A percentile compares a stretch with the other conserved stretches of the same genome.
Conservation (phyloP, 1,139 yeast genomes). For the Hyphopichia khmerensis region DNA sequence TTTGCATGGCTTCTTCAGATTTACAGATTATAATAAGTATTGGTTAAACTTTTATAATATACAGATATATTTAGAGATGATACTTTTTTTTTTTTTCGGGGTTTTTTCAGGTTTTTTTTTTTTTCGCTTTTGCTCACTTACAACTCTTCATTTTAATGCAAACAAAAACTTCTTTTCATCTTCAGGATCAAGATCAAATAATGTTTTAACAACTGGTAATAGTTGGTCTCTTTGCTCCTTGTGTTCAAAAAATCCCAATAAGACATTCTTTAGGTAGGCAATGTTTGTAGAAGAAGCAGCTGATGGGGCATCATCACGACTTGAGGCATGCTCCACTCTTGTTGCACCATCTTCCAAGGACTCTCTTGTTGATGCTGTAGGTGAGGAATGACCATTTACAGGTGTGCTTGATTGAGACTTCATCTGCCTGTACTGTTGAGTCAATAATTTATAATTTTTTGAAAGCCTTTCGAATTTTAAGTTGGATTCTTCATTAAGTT, state of each 20-base stretch:
- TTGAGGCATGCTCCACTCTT: conserved; percentile 2
- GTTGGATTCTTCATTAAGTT: conserved; percentile 65
- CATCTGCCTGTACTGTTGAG: conserved; percentile 53
- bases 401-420: conserved; percentile 10
- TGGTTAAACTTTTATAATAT: too few relatives aligned
- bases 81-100: not conserved
- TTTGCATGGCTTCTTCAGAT: conserved; percentile 37
- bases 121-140: conserved; percentile 9
- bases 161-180: conserved; percentile 71
- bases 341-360: conserved; percentile 6
- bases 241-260: conserved; percentile 86
- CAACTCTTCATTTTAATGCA: conserved; percentile 46
- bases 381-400: conserved; percentile 4
- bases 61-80: too few relatives aligned
- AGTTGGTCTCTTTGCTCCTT: conserved; percentile 85
- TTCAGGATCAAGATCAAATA: conserved; percentile 62
- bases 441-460: conserved; percentile 61
- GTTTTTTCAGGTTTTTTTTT: conserved; percentile 4
- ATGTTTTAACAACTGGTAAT: conserved; percentile 78
- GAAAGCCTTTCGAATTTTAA: conserved; percentile 65
- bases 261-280: conserved; percentile 82
- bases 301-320: conserved; percentile 8
- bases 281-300: conserved; percentile 32
- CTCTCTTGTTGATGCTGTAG: conserved; percentile 3
- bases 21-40: too few relatives aligned